Evolutionary conservation across 805 yeast species (phyloP).

Genomic region (Schizosaccharomyces cryophilus): DNA sequence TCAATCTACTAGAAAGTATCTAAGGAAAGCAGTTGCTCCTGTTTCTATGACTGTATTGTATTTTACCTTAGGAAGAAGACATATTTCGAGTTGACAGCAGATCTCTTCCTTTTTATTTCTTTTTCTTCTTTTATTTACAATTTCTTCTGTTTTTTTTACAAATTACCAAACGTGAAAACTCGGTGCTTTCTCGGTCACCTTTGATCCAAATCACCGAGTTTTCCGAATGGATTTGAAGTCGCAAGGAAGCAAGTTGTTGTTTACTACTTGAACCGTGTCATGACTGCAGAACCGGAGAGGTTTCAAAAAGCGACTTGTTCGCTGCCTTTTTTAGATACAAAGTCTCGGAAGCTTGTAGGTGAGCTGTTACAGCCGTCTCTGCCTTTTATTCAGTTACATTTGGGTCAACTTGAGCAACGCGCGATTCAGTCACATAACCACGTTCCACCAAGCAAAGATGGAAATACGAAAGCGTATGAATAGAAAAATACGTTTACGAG

Average conservation of each 20-base stretch:
- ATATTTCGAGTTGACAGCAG: too few species aligned
- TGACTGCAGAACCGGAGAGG: background rate
- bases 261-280: background rate
- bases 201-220: too few species aligned
- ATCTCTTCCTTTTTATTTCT: too few species aligned
- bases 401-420: background rate
- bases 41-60: too few species aligned
- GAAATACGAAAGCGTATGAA: constrained; percentile 16
- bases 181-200: too few species aligned
- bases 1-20: too few species aligned
- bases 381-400: background rate
- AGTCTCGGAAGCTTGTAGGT: background rate
- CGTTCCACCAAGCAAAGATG: constrained; percentile 21
- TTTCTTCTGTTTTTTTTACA: too few species aligned
- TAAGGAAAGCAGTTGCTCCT: too few species aligned
- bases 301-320: background rate
- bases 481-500: background rate
- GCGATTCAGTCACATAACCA: background rate
- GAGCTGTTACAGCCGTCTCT: constrained; percentile 2
- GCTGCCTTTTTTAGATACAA: background rate
- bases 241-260: background rate
- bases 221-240: too few species aligned
- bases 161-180: too few species aligned
- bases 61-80: too few species aligned
- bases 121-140: too few species aligned